Evolutionary conservation across 108 stramenopile species (phyloP), one percentile per base, ranked within the genome.

Genomic region (Pseudonitzschia multistriata): DNA sequence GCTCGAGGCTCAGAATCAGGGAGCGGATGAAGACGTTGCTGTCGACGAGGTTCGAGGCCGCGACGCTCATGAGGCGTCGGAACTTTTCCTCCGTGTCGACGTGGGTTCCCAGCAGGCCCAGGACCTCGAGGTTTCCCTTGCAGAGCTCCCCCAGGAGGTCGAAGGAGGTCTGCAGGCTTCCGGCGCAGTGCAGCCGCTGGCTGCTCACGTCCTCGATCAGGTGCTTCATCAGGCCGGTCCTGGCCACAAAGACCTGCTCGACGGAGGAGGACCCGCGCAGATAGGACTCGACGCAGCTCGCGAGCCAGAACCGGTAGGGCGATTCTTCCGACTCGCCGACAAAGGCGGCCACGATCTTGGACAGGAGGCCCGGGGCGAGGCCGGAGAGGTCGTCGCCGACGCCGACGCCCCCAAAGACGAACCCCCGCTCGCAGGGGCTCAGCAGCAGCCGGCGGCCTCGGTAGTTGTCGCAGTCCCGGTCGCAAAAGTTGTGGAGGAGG

Each of bases 11-110:
- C 19, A 93, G 66, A 1, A 90, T 48, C 27, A 94, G 49, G 35
- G 89, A 82, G 21, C 92, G 87, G 49, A 96, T 72, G 79, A 96
- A 96, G 21, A 96, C 96, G 68, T 96, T 96, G 47, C 87, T 88
- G 76, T 96, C 96, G 29, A 96, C 85, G 19, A 96, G 74, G 68
- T 94, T 88, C 35, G 86, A 75, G 36, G 86, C 76, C 35, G 84
- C 83, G 37, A 88, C 83, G 49, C 72, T 70, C 83, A 93, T 87
- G 15, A 89, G 62, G 45, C 79, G 76, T 30, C 78, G 68, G 55
- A 93, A 85, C 2, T 62, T 72, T 49, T 87, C 88, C 56, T 86
- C 84, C n/a, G 57, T 59, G 61, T 82, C 79, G 2, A 93, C 61
- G 27, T 63, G 40, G 22, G 42, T 40, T 10, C 85, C 75, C 33